These are phyloP conservation scores for Cyberlindnera galapagoensis DNA, from an alignment of 805 yeast genomes.

Conservation along the genomic window DNA sequence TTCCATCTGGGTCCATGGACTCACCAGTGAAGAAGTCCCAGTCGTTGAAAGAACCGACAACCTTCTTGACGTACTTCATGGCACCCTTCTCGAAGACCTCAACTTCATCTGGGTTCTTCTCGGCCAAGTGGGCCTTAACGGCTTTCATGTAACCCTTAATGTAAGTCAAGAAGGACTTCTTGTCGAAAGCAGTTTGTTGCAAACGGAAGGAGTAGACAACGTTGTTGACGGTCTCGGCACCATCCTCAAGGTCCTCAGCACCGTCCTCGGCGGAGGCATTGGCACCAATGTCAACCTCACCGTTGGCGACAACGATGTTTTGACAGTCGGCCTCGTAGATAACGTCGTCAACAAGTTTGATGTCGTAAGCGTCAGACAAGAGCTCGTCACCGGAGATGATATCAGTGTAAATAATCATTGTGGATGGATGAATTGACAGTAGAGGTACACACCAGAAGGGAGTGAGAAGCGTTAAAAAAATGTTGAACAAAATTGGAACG, in stretches of 20 bases:
- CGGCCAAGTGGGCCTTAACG: slow-evolving; percentile 87
- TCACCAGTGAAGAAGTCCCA: slow-evolving; percentile 99
- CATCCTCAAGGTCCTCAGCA: slow-evolving; percentile 72
- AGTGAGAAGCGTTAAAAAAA: no score
- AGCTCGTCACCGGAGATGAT: slow-evolving; percentile 91
- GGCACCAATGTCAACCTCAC: slow-evolving; percentile 97
- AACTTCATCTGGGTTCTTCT: slow-evolving; percentile 81
- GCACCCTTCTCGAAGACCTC: slow-evolving; percentile 97
- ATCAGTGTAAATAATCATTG: no score
- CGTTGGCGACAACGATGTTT: slow-evolving; percentile 85
- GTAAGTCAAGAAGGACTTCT: slow-evolving; percentile 94
- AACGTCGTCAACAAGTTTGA: slow-evolving; percentile 78
- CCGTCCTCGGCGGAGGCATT: slow-evolving; percentile 98
- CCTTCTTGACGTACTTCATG: slow-evolving; percentile 90
- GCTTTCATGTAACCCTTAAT: slow-evolving; percentile 98
- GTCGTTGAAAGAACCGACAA: slow-evolving; percentile 91
- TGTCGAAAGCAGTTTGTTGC: slow-evolving; percentile 93
- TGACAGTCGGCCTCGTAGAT: slow-evolving; percentile 96
- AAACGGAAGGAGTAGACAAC: slow-evolving; percentile 98
- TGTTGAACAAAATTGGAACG: no score
- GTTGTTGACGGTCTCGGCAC: slow-evolving; percentile 91
- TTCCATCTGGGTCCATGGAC: slow-evolving; percentile 99
- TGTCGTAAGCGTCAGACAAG: slow-evolving; percentile 95
- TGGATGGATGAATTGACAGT: no score
- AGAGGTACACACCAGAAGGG: no score